Base-by-base conservation (phyloP, 2,329 filamentous ascomycete species). In the Uncinocarpus reesii region DNA sequence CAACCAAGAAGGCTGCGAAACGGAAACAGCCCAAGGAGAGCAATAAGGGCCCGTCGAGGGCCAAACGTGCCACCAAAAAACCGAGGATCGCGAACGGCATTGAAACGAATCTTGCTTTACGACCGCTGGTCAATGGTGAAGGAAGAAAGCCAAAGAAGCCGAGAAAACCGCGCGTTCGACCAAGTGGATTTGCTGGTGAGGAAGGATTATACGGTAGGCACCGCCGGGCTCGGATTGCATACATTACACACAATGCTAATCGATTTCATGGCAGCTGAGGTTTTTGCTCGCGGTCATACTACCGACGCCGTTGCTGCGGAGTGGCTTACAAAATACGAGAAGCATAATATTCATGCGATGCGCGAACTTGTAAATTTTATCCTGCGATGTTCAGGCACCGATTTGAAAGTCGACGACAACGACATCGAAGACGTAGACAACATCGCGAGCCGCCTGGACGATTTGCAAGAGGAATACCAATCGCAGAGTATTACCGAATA, bases 381-480 rank as follows among this genome's bases (percentile, higher is more conserved):
- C 18, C 65, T 83, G 15, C 73, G 73, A 56, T 77, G 85, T 53
- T 80, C 89, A 15, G 92, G 92, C 24, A 94, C 89, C 63, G 79
- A 86, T 47, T 74, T 86, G 47, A 77, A 84, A 56, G 79, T 98
- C 47, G 84, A 82, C 7, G 77, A 79, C 32, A 81, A 92, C 61
- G 88, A 96, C 62, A 86, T 95, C 54, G 80, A 83, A 55, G 90
- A 98, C 62, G 80, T 87, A 6, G 92, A 98, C 62, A 88, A 92
- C 60, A 86, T 83, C 41, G 79, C 85, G 15, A 81, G 80, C 60
- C 81, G 81, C 60, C 71, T 98, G 38, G 74, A 77, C 18, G 89
- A 96, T 58, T 73, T 98, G n/a, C 86, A 95, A 65, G 82, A 85
- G 53, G 80, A 89, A 53, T 94, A 89, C 62, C 83, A 92, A 65